Conservation (phyloP, 2,329 filamentous ascomycete genomes). For the Ilyonectria mors-panacis region DNA sequence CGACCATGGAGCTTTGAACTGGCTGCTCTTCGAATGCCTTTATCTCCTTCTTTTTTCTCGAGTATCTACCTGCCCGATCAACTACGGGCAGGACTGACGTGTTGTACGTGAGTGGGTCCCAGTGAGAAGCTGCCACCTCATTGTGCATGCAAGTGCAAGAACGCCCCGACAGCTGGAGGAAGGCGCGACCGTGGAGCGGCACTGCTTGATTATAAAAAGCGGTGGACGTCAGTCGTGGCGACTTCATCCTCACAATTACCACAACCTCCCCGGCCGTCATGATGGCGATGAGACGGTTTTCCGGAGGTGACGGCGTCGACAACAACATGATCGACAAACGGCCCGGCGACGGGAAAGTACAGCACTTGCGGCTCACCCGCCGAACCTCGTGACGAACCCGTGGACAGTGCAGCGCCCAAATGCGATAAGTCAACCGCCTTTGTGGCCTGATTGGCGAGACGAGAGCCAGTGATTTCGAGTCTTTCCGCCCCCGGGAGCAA, state of each 20-base stretch:
- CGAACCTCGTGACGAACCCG: conserved; percentile 43
- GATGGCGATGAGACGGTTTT: not conserved
- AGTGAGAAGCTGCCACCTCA: conserved; percentile 48
- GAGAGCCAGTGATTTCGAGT: conserved; percentile 33
- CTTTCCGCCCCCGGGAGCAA: conserved; percentile 30
- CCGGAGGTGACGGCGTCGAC: conserved; percentile 7
- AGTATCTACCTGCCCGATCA: conserved; percentile 9
- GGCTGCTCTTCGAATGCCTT: not conserved
- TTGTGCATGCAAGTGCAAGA: conserved; percentile 46
- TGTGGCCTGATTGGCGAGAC: conserved; percentile 44
- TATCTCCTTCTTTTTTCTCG: not conserved
- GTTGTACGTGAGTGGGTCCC: conserved; percentile 47
- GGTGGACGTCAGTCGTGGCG: conserved; percentile 25
- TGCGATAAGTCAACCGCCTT: conserved; percentile 43
- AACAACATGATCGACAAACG: conserved; percentile 11
- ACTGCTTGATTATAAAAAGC: conserved; percentile 41
- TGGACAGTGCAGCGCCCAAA: conserved; percentile 47
- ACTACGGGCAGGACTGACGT: conserved; percentile 32
- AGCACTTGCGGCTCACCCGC: conserved; percentile 28
- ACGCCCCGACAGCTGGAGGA: conserved; percentile 33
- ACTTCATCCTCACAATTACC: conserved; percentile 14
- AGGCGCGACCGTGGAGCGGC: conserved; percentile 35
- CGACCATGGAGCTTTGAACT: not conserved
- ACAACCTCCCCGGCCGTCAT: conserved; percentile 1
- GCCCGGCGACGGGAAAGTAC: conserved; percentile 11